Evolutionary conservation across 305 asterid species (phyloP).

Genomic region (Ajuga reptans): DNA sequence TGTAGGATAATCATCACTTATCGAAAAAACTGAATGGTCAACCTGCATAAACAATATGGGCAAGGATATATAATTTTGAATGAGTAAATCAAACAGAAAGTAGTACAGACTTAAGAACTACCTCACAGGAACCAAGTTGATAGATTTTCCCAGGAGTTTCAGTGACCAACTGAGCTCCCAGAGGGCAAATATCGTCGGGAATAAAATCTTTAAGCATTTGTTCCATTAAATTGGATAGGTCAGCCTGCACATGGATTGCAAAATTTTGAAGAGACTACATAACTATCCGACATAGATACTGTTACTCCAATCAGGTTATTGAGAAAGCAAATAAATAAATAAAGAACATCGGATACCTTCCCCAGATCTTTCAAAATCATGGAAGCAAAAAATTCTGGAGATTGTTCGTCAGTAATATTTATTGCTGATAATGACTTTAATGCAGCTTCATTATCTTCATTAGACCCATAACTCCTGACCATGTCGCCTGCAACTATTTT

Average conservation of each 20-base stretch:
- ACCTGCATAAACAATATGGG: conserved; percentile 28
- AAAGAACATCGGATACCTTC: conserved; percentile 35
- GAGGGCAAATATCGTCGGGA: conserved; percentile 61
- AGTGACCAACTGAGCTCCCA: conserved; percentile 43
- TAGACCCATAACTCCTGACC: conserved; percentile 47
- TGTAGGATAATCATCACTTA: conserved; percentile 51
- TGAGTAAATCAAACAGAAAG: conserved; percentile 17
- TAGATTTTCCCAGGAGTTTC: conserved; percentile 38
- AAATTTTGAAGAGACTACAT: conserved; percentile 7
- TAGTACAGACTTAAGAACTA: conserved; percentile 25
- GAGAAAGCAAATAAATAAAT: not conserved
- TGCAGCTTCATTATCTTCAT: conserved; percentile 69
- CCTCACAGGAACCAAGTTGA: conserved; percentile 42
- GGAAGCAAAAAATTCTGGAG: conserved; percentile 52
- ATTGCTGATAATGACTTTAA: conserved; percentile 42
- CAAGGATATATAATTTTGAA: conserved; percentile 17
- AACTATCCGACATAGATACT: conserved; percentile 8
- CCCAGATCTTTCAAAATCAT: conserved; percentile 44
- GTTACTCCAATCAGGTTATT: not conserved
- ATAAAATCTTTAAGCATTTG: conserved; percentile 57
- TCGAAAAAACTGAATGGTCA: conserved; percentile 33
- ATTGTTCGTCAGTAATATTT: conserved; percentile 45
- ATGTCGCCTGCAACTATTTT: conserved; percentile 24
- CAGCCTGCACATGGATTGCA: conserved; percentile 41
- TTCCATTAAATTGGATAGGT: conserved; percentile 38